Evolutionary conservation across 495 filamentous ascomycete genomes (phyloP), one percentile per base, ranked within the genome.

Genomic region (Aspergillus ostianus): DNA sequence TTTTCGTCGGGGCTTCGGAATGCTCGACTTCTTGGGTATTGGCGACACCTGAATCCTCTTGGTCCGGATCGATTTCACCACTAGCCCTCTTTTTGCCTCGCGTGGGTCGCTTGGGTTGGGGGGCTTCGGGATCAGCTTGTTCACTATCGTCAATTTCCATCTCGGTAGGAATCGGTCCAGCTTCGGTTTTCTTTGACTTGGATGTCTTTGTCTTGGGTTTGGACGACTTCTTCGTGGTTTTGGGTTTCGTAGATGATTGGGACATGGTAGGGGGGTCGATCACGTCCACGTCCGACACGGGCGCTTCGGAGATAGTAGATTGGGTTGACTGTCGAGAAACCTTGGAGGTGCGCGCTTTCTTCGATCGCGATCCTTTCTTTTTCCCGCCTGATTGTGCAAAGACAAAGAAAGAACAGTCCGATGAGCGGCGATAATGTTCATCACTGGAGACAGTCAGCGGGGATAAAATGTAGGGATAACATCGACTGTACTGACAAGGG

Each of bases 391-490:
- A 67, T 46, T 73, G 69, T 29, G 72, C 72, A 20, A 83, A 81
- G 0, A 78, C 75, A 65, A 98, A 97, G 77, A 97, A 98, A 17
- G 83, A 77, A 69, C 94, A 98, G 32, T 87, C 79, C 1, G 90
- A 82, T 3, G 87, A 87, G 54, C 94, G 88, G 20, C 84, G 84
- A 60, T 84, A 82, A 66, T 98, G 94, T 71, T 98, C 94, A 56
- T 93, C 86, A 70, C 92, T 96, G 53, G 15, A 23, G 30, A 26
- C 48, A 23, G 50, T 71, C 64, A 70, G 75, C 75, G 61, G 49
- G 70, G 18, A 41, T 26, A 17, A 51, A 21, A n/a, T 50, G 13
- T 4, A 6, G 1, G 58, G 62, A 63, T 69, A 56, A 64, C 56
- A 56, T 60, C 53, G 59, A 51, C 3, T n/a, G 36, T 9, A 70